Evolutionary conservation across 2,329 filamentous ascomycete species (phyloP).

Genomic region (Ceratocystiopsis minuta): DNA sequence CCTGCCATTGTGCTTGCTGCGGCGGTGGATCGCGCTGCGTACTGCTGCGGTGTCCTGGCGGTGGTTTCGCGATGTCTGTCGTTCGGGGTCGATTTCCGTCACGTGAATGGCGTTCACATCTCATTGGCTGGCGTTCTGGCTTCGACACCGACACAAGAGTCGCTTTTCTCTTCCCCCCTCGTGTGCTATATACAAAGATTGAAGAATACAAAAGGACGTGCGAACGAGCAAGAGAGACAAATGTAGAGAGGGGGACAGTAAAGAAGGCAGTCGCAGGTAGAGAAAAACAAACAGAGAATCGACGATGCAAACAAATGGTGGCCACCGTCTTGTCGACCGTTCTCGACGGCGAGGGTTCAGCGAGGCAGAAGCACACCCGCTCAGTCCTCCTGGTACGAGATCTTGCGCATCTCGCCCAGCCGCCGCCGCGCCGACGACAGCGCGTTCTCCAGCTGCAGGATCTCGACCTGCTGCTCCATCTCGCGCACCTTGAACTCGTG

Average conservation of each 20-base stretch:
- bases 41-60: too few relatives aligned
- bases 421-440: slow-evolving; percentile 62
- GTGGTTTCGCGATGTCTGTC: too few relatives aligned
- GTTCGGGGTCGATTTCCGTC: too few relatives aligned
- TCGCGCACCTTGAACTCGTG: slow-evolving; percentile 98
- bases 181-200: neutral
- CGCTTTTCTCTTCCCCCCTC: too few relatives aligned
- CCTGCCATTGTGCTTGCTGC: too few relatives aligned
- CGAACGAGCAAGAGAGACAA: neutral
- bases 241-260: neutral
- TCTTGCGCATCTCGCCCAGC: slow-evolving; percentile 95
- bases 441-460: slow-evolving; percentile 81
- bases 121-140: too few relatives aligned
- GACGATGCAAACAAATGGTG: neutral
- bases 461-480: slow-evolving; percentile 99
- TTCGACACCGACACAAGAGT: neutral
- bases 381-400: slow-evolving; percentile 71
- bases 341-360: too few relatives aligned
- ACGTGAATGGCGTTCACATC: too few relatives aligned
- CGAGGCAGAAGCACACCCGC: too few relatives aligned
- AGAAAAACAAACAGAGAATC: neutral
- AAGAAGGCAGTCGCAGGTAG: neutral
- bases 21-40: too few relatives aligned
- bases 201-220: neutral
- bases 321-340: too few relatives aligned